phyloP scores from a whole-genome alignment of 257 asterid genomes.

The Scutellaria minor region DNA sequence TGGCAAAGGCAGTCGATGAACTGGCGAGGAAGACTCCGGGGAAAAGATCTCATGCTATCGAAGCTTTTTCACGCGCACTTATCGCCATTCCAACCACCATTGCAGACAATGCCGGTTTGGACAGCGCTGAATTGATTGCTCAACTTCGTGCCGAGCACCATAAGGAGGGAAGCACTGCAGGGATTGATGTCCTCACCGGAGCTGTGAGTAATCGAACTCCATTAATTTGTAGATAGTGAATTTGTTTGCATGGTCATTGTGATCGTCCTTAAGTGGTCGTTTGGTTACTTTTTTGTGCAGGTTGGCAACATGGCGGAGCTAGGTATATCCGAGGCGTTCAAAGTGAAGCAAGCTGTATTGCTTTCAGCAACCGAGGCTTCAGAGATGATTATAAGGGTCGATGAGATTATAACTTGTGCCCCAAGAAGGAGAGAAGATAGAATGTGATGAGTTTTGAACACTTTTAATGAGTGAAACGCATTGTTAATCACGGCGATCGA shows the following conservation, averaged over 20 bases:
- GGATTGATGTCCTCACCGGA: constrained; percentile 91
- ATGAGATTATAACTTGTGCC: constrained; percentile 86
- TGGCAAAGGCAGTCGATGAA: constrained; percentile 94
- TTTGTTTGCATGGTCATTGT: background rate
- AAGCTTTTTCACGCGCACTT: constrained; percentile 89
- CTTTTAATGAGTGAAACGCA: constrained; percentile 18
- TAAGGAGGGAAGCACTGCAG: constrained; percentile 73
- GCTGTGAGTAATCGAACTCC: constrained; percentile 55
- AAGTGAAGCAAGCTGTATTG: constrained; percentile 88
- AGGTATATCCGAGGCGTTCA: constrained; percentile 89
- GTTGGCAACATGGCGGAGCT: constrained; percentile 81
- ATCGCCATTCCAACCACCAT: constrained; percentile 83
- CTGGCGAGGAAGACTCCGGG: constrained; percentile 91
- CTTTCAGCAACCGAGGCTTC: constrained; percentile 94
- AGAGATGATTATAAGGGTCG: constrained; percentile 88
- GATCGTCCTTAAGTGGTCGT: background rate
- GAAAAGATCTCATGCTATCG: constrained; percentile 86
- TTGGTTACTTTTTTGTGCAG: constrained; percentile 42
- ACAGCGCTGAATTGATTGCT: constrained; percentile 85
- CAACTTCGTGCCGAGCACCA: constrained; percentile 96
- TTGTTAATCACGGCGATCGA: background rate
- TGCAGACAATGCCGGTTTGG: constrained; percentile 92
- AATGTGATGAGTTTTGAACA: constrained; percentile 49
- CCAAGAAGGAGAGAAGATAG: constrained; percentile 86
- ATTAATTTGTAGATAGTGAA: background rate